Conservation (phyloP, 2,329 filamentous ascomycete genomes). For the Fusarium continuum region DNA sequence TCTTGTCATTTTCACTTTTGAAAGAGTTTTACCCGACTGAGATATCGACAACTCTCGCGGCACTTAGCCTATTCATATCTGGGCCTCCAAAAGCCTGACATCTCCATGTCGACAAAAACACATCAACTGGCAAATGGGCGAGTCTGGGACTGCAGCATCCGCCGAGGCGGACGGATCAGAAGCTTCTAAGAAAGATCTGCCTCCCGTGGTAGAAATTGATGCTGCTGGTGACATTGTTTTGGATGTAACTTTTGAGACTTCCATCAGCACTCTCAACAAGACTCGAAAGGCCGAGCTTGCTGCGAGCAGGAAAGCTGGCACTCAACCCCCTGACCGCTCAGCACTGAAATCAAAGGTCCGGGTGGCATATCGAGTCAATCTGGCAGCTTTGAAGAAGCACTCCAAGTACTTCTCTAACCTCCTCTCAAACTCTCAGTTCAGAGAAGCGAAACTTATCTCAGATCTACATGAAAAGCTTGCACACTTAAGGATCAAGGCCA, state of each 20-base stretch:
- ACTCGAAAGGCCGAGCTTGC: constrained; percentile 53
- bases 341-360: constrained; percentile 51
- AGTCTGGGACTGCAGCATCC: constrained; percentile 45
- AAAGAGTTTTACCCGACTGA: constrained; percentile 11
- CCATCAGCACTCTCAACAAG: constrained; percentile 58
- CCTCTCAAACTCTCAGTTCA: constrained; percentile 69
- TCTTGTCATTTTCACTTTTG: constrained; percentile 24
- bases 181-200: constrained; percentile 41
- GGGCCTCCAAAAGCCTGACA: constrained; percentile 24
- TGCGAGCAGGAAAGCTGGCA: constrained; percentile 44
- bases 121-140: constrained; percentile 44
- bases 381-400: constrained; percentile 63
- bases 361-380: constrained; percentile 67
- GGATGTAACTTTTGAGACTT: constrained; percentile 71
- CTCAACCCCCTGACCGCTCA: constrained; percentile 41
- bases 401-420: constrained; percentile 77
- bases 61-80: constrained; percentile 1
- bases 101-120: constrained; percentile 41
- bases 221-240: constrained; percentile 71
- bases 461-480: constrained; percentile 61
- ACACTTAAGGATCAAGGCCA: constrained; percentile 56
- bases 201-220: constrained; percentile 60
- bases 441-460: constrained; percentile 67
- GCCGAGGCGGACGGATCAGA: constrained; percentile 45
- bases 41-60: constrained; percentile 10